These are phyloP conservation scores for Bacterosira constricta DNA, from an alignment of 108 stramenopile genomes.

Conservation along the genomic window DNA sequence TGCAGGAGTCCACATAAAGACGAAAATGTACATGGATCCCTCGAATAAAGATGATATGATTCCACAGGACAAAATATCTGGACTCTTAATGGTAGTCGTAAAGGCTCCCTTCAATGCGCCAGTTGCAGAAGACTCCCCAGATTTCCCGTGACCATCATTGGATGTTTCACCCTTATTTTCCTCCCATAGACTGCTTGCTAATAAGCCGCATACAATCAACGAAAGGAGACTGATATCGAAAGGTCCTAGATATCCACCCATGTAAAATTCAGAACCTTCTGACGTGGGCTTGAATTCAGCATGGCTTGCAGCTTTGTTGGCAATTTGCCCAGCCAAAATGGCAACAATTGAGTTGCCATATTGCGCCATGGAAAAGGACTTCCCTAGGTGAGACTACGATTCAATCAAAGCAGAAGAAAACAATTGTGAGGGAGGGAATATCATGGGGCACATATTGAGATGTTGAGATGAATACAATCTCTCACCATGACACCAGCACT, in stretches of 20 bases:
- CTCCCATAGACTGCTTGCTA: constrained; percentile 83
- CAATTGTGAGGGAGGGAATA: neutral
- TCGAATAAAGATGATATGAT: constrained; percentile 92
- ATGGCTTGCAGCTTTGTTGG: constrained; percentile 69
- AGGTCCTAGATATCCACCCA: constrained; percentile 90
- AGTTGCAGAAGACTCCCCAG: constrained; percentile 16
- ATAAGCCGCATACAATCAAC: constrained; percentile 71
- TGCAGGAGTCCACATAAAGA: constrained; percentile 98
- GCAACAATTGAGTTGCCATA: constrained; percentile 93
- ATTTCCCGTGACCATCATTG: constrained; percentile 18
- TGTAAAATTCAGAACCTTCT: constrained; percentile 54
- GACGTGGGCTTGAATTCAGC: constrained; percentile 40
- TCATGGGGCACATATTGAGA: neutral
- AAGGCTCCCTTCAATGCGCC: constrained; percentile 63
- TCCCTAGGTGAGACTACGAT: constrained; percentile 62
- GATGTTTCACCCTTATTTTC: constrained; percentile 91
- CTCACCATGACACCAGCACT: constrained; percentile 65
- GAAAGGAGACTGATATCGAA: constrained; percentile 91
- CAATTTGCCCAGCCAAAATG: constrained; percentile 93
- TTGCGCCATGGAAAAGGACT: constrained; percentile 88
- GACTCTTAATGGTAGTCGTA: constrained; percentile 56
- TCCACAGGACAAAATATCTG: constrained; percentile 82
- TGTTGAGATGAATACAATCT: neutral
- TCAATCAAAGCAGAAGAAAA: constrained; percentile 1
- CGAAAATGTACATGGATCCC: constrained; percentile 93